These are phyloP conservation scores for Pyricularia sp. DNA, from an alignment of 2,329 filamentous ascomycete species.

Conservation along the genomic window DNA sequence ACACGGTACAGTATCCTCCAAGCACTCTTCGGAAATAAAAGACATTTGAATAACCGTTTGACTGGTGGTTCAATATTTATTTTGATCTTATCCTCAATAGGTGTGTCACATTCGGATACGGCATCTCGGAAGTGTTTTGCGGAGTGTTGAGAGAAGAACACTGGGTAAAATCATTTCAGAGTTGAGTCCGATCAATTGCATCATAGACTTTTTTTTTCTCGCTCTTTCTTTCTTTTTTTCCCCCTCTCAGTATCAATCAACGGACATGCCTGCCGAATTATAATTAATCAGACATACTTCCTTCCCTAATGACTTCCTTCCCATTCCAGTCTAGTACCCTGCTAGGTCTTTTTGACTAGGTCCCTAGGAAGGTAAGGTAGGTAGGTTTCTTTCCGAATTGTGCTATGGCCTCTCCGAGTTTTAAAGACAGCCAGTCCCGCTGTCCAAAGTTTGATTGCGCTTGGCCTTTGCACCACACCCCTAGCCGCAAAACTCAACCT, in stretches of 20 bases:
- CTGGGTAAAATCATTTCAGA: not conserved
- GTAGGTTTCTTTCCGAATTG: not conserved
- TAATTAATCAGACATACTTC: not conserved
- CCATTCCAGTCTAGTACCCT: not conserved
- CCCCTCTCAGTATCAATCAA: not conserved
- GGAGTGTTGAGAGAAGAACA: not conserved
- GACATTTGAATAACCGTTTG: not conserved
- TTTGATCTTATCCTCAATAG: not conserved
- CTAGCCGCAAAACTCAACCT: not conserved
- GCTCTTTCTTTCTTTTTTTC: no score
- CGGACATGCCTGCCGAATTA: not conserved
- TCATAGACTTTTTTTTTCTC: not conserved
- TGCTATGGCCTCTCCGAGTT: not conserved
- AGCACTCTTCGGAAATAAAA: not conserved
- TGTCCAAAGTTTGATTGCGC: not conserved
- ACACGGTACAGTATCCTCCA: not conserved
- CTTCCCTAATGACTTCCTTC: not conserved
- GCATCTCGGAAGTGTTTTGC: not conserved
- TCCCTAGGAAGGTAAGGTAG: no score
- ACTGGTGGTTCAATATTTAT: not conserved
- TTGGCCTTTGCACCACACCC: not conserved
- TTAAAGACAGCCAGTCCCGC: not conserved
- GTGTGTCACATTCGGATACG: not conserved
- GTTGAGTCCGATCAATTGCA: not conserved
- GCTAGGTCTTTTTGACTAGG: no score